These are phyloP conservation scores for Camellia oleifera DNA, from an alignment of 179 eudicot genomes.

Conservation along the genomic window DNA sequence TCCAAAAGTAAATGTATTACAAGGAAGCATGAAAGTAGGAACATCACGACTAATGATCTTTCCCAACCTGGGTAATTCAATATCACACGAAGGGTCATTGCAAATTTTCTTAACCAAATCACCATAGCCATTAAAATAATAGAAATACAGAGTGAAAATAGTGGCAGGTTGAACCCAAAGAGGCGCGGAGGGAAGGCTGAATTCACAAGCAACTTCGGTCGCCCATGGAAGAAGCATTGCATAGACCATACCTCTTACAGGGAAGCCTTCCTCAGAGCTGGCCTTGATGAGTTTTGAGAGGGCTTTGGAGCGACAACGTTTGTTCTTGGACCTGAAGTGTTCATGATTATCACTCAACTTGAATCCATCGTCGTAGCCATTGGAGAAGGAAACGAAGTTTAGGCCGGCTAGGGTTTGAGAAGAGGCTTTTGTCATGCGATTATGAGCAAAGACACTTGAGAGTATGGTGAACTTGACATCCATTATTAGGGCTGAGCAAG, in stretches of 20 bases:
- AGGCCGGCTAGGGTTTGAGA: not conserved
- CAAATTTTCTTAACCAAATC: slow-evolving; percentile 20
- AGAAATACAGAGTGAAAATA: slow-evolving; percentile 38
- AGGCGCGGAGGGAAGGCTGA: slow-evolving; percentile 34
- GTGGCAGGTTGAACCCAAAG: slow-evolving; percentile 66
- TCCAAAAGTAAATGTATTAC: slow-evolving; percentile 22
- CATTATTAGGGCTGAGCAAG: not conserved
- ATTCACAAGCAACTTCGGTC: slow-evolving; percentile 36
- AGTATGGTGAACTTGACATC: not conserved
- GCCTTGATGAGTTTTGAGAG: slow-evolving; percentile 19
- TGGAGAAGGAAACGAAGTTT: slow-evolving; percentile 31
- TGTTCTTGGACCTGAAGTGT: slow-evolving; percentile 14
- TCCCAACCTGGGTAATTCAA: slow-evolving; percentile 53
- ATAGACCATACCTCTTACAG: slow-evolving; percentile 37
- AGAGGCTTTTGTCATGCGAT: slow-evolving; percentile 21
- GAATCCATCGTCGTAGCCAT: slow-evolving; percentile 45
- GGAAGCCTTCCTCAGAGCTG: slow-evolving; percentile 21
- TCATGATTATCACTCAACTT: not conserved
- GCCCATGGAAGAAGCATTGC: slow-evolving; percentile 50
- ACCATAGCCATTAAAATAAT: slow-evolving; percentile 36
- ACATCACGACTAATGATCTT: slow-evolving; percentile 34
- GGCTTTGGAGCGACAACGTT: slow-evolving; percentile 26
- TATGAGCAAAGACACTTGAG: slow-evolving; percentile 23
- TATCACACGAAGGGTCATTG: slow-evolving; percentile 31
- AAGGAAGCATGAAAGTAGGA: slow-evolving; percentile 50